Percentiles rank a stretch among this genome's conserved stretches.
Conservation (phyloP, 2,329 filamentous ascomycete species). For the Simplicillium sp. region DNA sequence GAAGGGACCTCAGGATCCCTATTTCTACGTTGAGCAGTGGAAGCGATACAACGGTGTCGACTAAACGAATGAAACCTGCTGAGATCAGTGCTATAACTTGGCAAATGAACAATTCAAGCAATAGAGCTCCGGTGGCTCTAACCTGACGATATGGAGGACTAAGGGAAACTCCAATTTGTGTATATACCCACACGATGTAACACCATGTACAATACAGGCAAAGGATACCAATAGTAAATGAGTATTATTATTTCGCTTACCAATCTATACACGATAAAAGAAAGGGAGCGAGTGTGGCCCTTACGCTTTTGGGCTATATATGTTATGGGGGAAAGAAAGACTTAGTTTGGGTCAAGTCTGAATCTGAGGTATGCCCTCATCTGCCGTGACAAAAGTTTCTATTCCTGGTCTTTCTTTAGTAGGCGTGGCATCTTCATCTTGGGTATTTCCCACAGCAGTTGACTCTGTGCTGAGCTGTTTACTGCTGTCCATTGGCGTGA, state of each 20-base stretch:
- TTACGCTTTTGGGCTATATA: too few relatives aligned
- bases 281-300: too few relatives aligned
- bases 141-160: slow-evolving; percentile 12
- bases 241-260: too few relatives aligned
- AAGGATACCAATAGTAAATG: too few relatives aligned
- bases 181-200: slow-evolving; percentile 4
- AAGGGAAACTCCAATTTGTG: not conserved
- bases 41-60: slow-evolving; percentile 58
- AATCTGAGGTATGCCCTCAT: too few relatives aligned
- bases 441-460: slow-evolving; percentile 15
- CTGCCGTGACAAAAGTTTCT: too few relatives aligned
- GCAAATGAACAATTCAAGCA: slow-evolving; percentile 1
- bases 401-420: too few relatives aligned
- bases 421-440: not conserved
- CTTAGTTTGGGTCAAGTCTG: too few relatives aligned
- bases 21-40: slow-evolving; percentile 55
- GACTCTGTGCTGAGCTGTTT: slow-evolving; percentile 2
- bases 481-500: slow-evolving; percentile 11
- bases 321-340: too few relatives aligned
- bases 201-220: slow-evolving; percentile 3
- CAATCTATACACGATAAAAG: too few relatives aligned
- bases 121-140: not conserved
- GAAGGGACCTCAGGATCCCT: slow-evolving; percentile 49
- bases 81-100: not conserved
- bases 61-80: slow-evolving; percentile 18